Evolutionary conservation across 139 green algal species (phyloP).

Genomic region (Tetraselmis striata): DNA sequence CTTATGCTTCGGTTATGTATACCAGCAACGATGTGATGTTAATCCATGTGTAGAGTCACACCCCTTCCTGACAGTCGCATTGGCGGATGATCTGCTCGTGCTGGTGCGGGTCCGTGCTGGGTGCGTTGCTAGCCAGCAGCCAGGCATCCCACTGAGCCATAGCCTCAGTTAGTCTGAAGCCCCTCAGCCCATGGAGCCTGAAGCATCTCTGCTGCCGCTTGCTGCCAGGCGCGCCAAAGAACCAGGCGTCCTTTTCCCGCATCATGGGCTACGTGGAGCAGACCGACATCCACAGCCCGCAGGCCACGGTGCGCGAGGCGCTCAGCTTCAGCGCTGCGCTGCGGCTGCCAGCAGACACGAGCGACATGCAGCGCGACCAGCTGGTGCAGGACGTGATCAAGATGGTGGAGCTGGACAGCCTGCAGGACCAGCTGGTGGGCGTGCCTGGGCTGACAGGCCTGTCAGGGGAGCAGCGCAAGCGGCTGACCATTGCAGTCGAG

Average conservation of each 20-base stretch:
- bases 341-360: slow-evolving; percentile 29
- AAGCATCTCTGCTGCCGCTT: no score
- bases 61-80: no score
- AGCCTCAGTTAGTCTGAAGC: no score
- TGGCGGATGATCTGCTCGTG: no score
- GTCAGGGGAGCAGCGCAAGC: slow-evolving; percentile 81
- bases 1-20: no score
- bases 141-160: no score
- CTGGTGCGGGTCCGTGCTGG: no score
- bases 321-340: slow-evolving; percentile 58
- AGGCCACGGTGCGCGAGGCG: slow-evolving; percentile 52
- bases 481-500: slow-evolving; percentile 87
- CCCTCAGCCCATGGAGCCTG: no score
- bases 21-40: no score
- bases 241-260: slow-evolving; percentile 56
- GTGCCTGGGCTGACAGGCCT: slow-evolving; percentile 43
- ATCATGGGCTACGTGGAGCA: slow-evolving; percentile 55
- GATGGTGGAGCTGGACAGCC: slow-evolving; percentile 62
- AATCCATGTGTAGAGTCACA: no score
- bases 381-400: slow-evolving; percentile 63
- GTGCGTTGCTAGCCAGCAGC: no score
- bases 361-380: background rate
- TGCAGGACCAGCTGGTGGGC: slow-evolving; percentile 35
- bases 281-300: slow-evolving; percentile 30
- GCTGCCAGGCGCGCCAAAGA: slow-evolving; percentile 43